Conservation (phyloP, 305 asterid genomes). For the Fraxinus xanthoxyloides region DNA sequence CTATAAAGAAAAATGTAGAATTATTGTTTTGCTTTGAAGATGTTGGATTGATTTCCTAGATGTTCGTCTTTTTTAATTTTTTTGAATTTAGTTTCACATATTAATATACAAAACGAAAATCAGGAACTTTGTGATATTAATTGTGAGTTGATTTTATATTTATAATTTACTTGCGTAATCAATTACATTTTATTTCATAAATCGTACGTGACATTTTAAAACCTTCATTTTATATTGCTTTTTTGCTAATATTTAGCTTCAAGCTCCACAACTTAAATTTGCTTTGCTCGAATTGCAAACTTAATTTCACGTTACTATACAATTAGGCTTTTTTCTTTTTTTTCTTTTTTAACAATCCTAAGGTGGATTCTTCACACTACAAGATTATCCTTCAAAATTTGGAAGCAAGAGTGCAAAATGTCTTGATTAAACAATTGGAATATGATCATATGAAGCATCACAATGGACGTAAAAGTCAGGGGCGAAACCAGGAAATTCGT, state of each 20-base stretch:
- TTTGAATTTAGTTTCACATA: too few species aligned
- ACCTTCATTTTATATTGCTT: neutral
- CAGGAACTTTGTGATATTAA: neutral
- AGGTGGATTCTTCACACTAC: neutral
- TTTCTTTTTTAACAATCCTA: too few species aligned
- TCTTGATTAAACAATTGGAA: neutral
- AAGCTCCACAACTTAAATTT: neutral
- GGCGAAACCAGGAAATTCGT: too few species aligned
- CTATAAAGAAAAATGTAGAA: neutral
- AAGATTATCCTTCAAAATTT: neutral
- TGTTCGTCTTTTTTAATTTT: neutral
- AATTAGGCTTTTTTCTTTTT: too few species aligned
- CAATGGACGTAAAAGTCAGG: neutral
- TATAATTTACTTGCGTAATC: neutral
- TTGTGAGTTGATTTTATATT: neutral
- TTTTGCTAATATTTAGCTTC: neutral
- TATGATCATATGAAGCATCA: neutral
- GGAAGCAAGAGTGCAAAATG: neutral
- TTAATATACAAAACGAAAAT: too few species aligned
- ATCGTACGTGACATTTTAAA: too few species aligned
- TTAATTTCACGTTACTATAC: neutral
- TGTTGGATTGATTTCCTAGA: neutral
- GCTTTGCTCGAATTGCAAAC: neutral
- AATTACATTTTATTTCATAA: too few species aligned
- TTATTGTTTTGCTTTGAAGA: neutral